These are phyloP conservation scores for Botrytis fragariae DNA, from an alignment of 2,329 filamentous ascomycete species.

Conservation along the genomic window DNA sequence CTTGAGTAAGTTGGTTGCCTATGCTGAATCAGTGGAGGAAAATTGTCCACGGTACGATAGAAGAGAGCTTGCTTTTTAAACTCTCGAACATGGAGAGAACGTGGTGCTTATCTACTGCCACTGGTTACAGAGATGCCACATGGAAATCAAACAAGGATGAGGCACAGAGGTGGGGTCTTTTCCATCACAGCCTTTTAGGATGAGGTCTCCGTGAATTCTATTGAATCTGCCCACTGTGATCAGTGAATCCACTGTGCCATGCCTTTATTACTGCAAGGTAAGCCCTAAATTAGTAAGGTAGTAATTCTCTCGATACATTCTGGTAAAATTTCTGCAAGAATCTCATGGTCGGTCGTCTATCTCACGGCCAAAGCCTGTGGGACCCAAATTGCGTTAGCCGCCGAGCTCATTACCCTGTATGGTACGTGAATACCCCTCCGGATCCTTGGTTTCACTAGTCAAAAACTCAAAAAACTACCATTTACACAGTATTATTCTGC, in stretches of 20 bases:
- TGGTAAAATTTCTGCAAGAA: not conserved
- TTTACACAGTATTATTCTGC: not conserved
- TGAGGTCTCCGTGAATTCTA: not conserved
- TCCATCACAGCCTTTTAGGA: not conserved
- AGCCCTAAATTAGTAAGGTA: not conserved
- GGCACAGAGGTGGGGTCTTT: not conserved
- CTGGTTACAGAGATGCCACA: not conserved
- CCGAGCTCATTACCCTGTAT: not conserved
- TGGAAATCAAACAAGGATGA: not conserved
- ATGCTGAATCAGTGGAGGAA: not conserved
- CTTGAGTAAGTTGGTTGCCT: not conserved
- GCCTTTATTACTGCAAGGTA: not conserved
- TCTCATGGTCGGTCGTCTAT: not conserved
- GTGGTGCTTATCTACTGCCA: constrained; percentile 5
- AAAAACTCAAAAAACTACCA: not conserved
- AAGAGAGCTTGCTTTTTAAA: not conserved
- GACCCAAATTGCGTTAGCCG: not conserved
- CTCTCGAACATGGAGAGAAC: not conserved
- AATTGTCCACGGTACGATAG: not conserved
- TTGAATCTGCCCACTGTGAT: not conserved
- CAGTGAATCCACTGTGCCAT: not conserved
- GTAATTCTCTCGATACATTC: not conserved
- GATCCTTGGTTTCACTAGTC: not conserved
- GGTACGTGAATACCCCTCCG: not conserved
- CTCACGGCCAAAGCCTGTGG: not conserved